Percentiles rank a stretch among this genome's conserved stretches.
phyloP scores from a whole-genome alignment of 2,329 filamentous ascomycete species.

The Aspergillus alliaceus region DNA sequence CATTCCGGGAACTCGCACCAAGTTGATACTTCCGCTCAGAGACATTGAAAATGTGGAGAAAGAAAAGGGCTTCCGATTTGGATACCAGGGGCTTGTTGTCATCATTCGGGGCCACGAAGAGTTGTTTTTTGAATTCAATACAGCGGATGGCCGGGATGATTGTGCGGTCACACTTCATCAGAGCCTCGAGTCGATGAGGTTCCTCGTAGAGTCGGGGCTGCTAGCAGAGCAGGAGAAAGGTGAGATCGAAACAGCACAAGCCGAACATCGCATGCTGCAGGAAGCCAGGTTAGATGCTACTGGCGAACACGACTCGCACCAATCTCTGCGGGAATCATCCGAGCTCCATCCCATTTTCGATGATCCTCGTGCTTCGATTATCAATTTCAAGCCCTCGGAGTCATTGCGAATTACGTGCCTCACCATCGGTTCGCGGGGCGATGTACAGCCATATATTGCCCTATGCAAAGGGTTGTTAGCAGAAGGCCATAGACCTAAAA shows the following conservation, averaged over 20 bases:
- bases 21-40: slow-evolving; percentile 84
- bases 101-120: slow-evolving; percentile 93
- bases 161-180: slow-evolving; percentile 80
- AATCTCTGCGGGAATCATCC: slow-evolving; percentile 30
- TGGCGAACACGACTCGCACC: slow-evolving; percentile 29
- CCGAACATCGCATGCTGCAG: slow-evolving; percentile 78
- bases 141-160: slow-evolving; percentile 78
- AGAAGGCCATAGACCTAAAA: slow-evolving; percentile 82
- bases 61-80: slow-evolving; percentile 90
- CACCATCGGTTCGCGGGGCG: slow-evolving; percentile 92
- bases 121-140: slow-evolving; percentile 90
- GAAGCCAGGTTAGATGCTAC: slow-evolving; percentile 62
- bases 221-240: slow-evolving; percentile 68
- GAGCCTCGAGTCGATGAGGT: slow-evolving; percentile 70
- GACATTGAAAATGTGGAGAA: slow-evolving; percentile 93
- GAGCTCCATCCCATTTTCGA: slow-evolving; percentile 78
- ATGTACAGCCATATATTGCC: slow-evolving; percentile 97
- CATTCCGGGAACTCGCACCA: slow-evolving; percentile 84
- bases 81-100: slow-evolving; percentile 87
- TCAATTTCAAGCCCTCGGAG: slow-evolving; percentile 84
- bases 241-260: slow-evolving; percentile 71
- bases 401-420: slow-evolving; percentile 84
- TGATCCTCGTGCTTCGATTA: slow-evolving; percentile 80
- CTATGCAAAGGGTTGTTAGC: slow-evolving; percentile 85
- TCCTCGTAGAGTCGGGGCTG: slow-evolving; percentile 67